phyloP scores from a whole-genome alignment of 2,329 filamentous ascomycete species.

The Pseudogymnoascus pannorum region DNA sequence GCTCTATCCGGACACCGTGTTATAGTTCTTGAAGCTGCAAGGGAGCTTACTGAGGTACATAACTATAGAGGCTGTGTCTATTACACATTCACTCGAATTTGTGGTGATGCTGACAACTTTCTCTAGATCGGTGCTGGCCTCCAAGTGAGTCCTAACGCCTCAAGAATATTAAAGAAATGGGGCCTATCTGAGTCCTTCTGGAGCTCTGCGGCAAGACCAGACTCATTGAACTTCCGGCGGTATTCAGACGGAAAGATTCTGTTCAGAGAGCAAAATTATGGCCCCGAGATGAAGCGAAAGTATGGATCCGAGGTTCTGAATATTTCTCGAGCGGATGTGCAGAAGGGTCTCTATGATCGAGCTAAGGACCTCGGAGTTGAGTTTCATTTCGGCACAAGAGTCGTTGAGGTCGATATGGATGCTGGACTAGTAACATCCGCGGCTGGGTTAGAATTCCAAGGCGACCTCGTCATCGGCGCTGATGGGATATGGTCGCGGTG shows the following conservation, averaged over 20 bases:
- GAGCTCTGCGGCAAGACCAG: background rate
- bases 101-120: constrained; percentile 26
- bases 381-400: background rate
- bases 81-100: background rate
- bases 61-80: background rate
- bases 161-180: constrained; percentile 22
- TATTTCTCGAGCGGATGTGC: constrained; percentile 14
- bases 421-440: constrained; percentile 3
- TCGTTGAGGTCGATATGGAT: background rate
- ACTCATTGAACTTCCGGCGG: background rate
- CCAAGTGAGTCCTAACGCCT: constrained; percentile 24
- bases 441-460: constrained; percentile 7
- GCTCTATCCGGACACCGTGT: constrained; percentile 31
- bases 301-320: background rate
- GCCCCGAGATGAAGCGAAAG: background rate
- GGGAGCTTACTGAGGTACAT: constrained; percentile 34
- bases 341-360: constrained; percentile 13
- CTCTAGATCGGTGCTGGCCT: constrained; percentile 28
- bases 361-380: constrained; percentile 6
- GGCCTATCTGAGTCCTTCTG: constrained; percentile 14
- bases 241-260: background rate
- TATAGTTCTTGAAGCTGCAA: constrained; percentile 36
- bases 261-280: background rate
- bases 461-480: constrained; percentile 14
- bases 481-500: constrained; percentile 15